Conservation (phyloP, 148 eudicot species). For the Vaccinium vitisidaea region DNA sequence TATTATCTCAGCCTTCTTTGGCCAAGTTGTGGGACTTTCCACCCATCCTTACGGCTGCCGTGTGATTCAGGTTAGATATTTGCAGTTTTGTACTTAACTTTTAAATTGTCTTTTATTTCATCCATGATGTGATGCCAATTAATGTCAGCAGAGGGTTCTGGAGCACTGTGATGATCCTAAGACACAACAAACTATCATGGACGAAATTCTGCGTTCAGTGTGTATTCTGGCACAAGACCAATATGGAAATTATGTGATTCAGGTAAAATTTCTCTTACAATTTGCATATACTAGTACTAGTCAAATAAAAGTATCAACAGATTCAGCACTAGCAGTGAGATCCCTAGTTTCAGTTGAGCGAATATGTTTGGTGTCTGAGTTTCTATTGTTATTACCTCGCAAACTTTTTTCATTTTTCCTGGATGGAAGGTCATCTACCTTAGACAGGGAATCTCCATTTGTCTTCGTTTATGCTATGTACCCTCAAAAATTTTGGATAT, state of each 20-base stretch:
- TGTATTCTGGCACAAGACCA: constrained; percentile 62
- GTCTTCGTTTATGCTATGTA: background rate
- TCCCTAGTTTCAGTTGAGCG: background rate
- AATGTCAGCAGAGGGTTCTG: constrained; percentile 52
- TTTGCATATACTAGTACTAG: background rate
- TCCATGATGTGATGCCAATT: background rate
- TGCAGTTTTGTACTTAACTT: background rate
- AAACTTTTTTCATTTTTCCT: background rate
- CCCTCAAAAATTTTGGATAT: background rate
- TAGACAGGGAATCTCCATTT: constrained; percentile 3
- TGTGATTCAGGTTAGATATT: constrained; percentile 56
- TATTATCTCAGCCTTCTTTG: constrained; percentile 50
- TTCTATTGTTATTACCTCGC: background rate
- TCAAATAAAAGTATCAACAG: background rate
- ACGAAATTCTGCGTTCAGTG: constrained; percentile 53
- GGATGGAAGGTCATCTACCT: background rate
- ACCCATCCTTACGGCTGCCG: constrained; percentile 78
- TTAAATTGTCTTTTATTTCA: background rate
- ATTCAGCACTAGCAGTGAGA: background rate
- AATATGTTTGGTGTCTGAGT: background rate
- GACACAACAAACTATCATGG: constrained; percentile 47
- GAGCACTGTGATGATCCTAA: constrained; percentile 55
- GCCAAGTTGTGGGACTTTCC: constrained; percentile 59
- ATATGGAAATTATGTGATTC: constrained; percentile 72
- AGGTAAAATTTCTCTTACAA: constrained; percentile 33